These are phyloP conservation scores for Myxozyma kluyveri DNA, from an alignment of 805 yeast genomes.

Conservation along the genomic window DNA sequence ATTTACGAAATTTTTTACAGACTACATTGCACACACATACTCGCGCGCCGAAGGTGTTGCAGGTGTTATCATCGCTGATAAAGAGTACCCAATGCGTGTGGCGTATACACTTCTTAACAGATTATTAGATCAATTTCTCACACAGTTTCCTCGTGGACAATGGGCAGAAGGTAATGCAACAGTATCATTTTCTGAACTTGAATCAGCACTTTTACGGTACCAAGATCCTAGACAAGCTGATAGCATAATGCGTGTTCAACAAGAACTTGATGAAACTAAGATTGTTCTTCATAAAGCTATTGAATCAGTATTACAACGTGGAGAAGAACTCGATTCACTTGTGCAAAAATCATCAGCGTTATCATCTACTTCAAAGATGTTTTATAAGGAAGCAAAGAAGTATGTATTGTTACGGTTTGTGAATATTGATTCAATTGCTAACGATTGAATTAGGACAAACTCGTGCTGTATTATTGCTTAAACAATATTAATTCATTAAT, in stretches of 20 bases:
- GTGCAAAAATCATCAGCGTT: constrained; percentile 95
- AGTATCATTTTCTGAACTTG: constrained; percentile 58
- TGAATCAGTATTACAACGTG: constrained; percentile 90
- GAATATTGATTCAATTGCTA: not conserved
- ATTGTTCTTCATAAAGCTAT: constrained; percentile 94
- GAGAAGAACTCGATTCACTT: constrained; percentile 89
- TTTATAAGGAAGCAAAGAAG: constrained; percentile 95
- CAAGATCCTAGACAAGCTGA: constrained; percentile 98
- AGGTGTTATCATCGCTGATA: constrained; percentile 88
- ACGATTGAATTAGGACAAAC: constrained; percentile 48
- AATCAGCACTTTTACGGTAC: constrained; percentile 70
- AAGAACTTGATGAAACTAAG: constrained; percentile 96
- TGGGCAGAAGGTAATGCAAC: constrained; percentile 47
- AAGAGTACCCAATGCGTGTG: constrained; percentile 94
- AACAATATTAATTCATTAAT: too few relatives aligned
- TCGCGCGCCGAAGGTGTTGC: constrained; percentile 86
- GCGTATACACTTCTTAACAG: constrained; percentile 91
- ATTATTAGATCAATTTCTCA: constrained; percentile 82
- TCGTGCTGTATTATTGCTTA: constrained; percentile 80
- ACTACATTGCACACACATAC: constrained; percentile 88
- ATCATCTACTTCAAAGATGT: constrained; percentile 83
- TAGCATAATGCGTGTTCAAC: constrained; percentile 94
- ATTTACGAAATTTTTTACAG: constrained; percentile 17
- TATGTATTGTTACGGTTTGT: constrained; percentile 19
- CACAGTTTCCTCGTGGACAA: constrained; percentile 70